phyloP scores from a whole-genome alignment of 2,329 filamentous ascomycete species.

The Arthrobotrys sphaeroides region DNA sequence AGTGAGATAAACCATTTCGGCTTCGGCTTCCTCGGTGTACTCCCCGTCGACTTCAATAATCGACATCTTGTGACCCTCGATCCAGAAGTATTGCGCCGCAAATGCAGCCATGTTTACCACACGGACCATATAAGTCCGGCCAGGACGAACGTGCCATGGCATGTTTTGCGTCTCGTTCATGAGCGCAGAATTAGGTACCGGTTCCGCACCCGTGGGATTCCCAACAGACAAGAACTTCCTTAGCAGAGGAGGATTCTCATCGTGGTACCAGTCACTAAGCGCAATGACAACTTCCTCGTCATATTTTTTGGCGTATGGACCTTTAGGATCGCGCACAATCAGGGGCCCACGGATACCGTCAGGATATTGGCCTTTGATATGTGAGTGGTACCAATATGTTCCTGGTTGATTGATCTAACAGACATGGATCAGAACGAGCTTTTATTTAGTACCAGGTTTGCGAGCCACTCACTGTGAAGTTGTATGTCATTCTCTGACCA shows the following conservation, averaged over 20 bases:
- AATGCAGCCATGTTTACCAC: constrained; percentile 79
- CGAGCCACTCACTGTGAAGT: constrained; percentile 69
- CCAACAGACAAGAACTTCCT: constrained; percentile 64
- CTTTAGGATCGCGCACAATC: constrained; percentile 71
- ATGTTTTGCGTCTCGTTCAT: constrained; percentile 76
- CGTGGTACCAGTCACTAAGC: constrained; percentile 77
- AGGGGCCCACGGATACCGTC: constrained; percentile 74
- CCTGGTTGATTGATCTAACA: constrained; percentile 70
- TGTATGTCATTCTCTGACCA: constrained; percentile 73
- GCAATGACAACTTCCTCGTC: constrained; percentile 73
- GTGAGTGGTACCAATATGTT: constrained; percentile 83
- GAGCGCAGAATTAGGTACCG: constrained; percentile 74
- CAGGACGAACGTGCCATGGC: constrained; percentile 70
- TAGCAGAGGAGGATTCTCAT: constrained; percentile 66
- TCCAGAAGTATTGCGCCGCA: constrained; percentile 69
- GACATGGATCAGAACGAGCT: constrained; percentile 31
- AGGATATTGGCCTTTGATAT: constrained; percentile 74
- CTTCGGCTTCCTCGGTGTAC: constrained; percentile 70
- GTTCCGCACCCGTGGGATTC: constrained; percentile 68
- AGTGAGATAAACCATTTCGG: constrained; percentile 72
- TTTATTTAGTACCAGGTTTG: neutral
- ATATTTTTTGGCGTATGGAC: constrained; percentile 69
- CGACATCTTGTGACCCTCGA: constrained; percentile 73
- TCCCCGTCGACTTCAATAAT: constrained; percentile 79
- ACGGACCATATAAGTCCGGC: constrained; percentile 77